phyloP scores from a whole-genome alignment of 2,329 filamentous ascomycete species.

The Apiospora rasikravindrae region DNA sequence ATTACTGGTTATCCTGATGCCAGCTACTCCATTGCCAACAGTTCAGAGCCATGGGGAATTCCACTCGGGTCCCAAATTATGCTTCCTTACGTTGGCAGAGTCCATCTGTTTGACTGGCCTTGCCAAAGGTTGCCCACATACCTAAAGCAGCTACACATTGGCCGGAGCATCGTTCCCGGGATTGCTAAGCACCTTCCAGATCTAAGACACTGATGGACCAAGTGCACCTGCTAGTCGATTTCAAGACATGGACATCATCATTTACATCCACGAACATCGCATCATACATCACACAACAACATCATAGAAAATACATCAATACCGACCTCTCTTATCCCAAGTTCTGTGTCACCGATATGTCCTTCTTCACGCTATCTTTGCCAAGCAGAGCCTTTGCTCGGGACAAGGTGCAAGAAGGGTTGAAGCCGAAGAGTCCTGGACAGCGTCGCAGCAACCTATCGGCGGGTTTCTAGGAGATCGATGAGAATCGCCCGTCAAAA shows the following conservation, averaged over 20 bases:
- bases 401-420: not conserved
- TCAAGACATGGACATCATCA: not conserved
- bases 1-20: too few relatives aligned
- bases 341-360: not conserved
- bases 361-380: not conserved
- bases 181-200: not conserved
- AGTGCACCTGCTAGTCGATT: not conserved
- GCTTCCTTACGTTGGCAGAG: too few relatives aligned
- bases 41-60: too few relatives aligned
- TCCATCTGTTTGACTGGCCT: too few relatives aligned
- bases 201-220: not conserved
- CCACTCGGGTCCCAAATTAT: too few relatives aligned
- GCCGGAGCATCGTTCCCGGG: not conserved
- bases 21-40: too few relatives aligned
- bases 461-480: slow-evolving; percentile 27
- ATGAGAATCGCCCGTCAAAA: slow-evolving; percentile 24
- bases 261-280: not conserved
- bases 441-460: slow-evolving; percentile 27
- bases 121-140: too few relatives aligned
- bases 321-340: not conserved
- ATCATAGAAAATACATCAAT: not conserved
- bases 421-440: not conserved
- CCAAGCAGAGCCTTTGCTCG: not conserved
- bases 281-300: not conserved
- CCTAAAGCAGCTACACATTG: not conserved